A percentile compares a stretch with the other conserved stretches of the same genome.
Conservation (phyloP, 495 filamentous ascomycete genomes). For the Podospora fimiseda region DNA sequence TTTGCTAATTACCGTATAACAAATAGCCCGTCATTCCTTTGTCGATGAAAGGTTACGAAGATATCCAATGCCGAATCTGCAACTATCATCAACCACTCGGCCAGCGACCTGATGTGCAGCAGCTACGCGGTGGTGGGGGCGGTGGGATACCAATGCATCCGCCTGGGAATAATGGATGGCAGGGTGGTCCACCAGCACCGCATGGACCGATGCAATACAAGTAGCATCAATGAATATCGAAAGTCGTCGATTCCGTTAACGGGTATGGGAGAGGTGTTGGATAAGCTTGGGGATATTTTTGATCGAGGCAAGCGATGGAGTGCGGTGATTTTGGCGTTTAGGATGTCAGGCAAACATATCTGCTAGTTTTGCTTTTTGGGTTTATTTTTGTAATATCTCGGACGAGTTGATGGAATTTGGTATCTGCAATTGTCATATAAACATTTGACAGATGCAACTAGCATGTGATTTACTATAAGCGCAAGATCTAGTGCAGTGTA, state of each 20-base stretch:
- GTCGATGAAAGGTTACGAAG: constrained; percentile 49
- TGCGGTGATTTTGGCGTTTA: background rate
- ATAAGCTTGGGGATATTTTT: too few species aligned
- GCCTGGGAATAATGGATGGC: constrained; percentile 24
- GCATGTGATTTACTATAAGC: too few species aligned
- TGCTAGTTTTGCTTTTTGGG: too few species aligned
- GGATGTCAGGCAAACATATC: background rate
- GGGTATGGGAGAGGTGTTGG: background rate
- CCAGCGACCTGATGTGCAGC: constrained; percentile 45
- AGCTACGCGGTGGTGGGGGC: constrained; percentile 34
- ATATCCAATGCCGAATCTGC: constrained; percentile 49
- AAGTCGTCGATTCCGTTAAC: background rate
- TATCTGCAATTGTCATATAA: too few species aligned
- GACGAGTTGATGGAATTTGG: too few species aligned
- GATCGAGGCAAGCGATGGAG: too few species aligned
- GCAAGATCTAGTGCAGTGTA: too few species aligned
- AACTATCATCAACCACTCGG: constrained; percentile 50
- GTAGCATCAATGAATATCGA: background rate
- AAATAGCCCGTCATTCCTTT: constrained; percentile 48
- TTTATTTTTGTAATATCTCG: too few species aligned
- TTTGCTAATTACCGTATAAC: background rate
- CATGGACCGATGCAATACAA: constrained; percentile 32
- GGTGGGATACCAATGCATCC: constrained; percentile 41
- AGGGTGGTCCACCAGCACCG: background rate
- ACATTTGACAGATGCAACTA: too few species aligned